These are phyloP conservation scores for Sclerotinia trifoliorum DNA, from an alignment of 2,329 filamentous ascomycete genomes.

Conservation along the genomic window DNA sequence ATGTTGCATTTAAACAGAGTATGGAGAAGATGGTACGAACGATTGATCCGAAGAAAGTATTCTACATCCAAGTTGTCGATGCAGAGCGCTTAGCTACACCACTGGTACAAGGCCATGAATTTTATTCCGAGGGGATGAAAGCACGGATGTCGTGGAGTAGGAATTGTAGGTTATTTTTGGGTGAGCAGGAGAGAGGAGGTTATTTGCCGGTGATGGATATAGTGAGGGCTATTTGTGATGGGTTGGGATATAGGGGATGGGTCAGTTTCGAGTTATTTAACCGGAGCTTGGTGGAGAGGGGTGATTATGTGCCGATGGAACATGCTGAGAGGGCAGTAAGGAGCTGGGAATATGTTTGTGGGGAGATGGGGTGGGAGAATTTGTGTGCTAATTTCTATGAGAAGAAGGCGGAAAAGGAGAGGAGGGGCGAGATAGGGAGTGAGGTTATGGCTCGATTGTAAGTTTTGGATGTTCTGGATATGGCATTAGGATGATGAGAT, in stretches of 20 bases:
- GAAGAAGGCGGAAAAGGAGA: neutral
- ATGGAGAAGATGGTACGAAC: slow-evolving; percentile 31
- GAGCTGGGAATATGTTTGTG: slow-evolving; percentile 44
- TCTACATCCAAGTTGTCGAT: slow-evolving; percentile 76
- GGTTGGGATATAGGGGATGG: slow-evolving; percentile 58
- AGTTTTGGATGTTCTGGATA: neutral
- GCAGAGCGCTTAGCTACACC: slow-evolving; percentile 62
- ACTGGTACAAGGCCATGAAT: slow-evolving; percentile 55
- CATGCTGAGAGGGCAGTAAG: slow-evolving; percentile 52
- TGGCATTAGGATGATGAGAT: neutral
- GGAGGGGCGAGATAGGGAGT: neutral
- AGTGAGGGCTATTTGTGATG: slow-evolving; percentile 51
- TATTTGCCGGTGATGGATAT: slow-evolving; percentile 59
- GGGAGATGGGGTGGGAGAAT: slow-evolving; percentile 17
- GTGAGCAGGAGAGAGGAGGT: slow-evolving; percentile 50
- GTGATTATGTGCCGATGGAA: slow-evolving; percentile 47
- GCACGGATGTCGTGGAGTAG: slow-evolving; percentile 75
- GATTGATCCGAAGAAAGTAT: slow-evolving; percentile 48
- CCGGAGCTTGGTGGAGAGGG: slow-evolving; percentile 41
- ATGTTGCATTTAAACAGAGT: slow-evolving; percentile 47
- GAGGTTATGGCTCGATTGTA: slow-evolving; percentile 17
- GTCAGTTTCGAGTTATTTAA: slow-evolving; percentile 59
- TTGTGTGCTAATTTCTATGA: neutral
- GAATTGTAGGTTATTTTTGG: slow-evolving; percentile 64
- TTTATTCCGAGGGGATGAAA: slow-evolving; percentile 57